These are phyloP conservation scores for Solanum chacoense DNA, from an alignment of 305 asterid genomes.

Conservation along the genomic window DNA sequence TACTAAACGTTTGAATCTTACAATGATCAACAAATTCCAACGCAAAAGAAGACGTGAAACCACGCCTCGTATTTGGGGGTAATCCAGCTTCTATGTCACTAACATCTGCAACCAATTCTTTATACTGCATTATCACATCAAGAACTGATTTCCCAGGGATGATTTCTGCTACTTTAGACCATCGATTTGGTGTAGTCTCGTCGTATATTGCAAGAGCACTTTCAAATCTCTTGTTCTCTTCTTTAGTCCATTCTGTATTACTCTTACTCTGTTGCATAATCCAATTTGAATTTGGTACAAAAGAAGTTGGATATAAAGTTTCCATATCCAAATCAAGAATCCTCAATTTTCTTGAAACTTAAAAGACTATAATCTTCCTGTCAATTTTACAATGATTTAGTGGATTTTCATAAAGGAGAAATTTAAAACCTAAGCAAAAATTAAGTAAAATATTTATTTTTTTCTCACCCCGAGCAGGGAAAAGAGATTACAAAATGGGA, in stretches of 20 bases:
- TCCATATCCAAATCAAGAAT: conserved; percentile 40
- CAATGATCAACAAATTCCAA: conserved; percentile 35
- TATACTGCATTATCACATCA: conserved; percentile 72
- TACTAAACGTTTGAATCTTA: conserved; percentile 33
- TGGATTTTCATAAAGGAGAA: not conserved
- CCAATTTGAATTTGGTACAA: conserved; percentile 25
- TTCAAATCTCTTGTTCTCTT: conserved; percentile 78
- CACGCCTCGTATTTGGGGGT: conserved; percentile 44
- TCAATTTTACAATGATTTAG: not conserved
- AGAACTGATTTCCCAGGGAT: conserved; percentile 68
- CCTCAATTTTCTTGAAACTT: not conserved
- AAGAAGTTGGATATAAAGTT: conserved; percentile 24
- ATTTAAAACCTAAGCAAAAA: not conserved
- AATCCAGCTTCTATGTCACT: conserved; percentile 77
- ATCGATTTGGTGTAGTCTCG: conserved; percentile 66
- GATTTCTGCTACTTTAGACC: conserved; percentile 63
- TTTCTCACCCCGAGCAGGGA: not conserved
- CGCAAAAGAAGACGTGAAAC: conserved; percentile 44
- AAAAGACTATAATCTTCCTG: not conserved
- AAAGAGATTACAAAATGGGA: not conserved
- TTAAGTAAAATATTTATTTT: not conserved
- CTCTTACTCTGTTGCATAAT: conserved; percentile 39
- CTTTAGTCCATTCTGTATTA: conserved; percentile 54
- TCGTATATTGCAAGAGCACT: conserved; percentile 67
- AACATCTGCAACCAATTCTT: conserved; percentile 61